Percentiles rank a stretch among this genome's conserved stretches.
Evolutionary conservation across 345 rosid genomes (phyloP).

Genomic region (Melaleuca quinquenervia): DNA sequence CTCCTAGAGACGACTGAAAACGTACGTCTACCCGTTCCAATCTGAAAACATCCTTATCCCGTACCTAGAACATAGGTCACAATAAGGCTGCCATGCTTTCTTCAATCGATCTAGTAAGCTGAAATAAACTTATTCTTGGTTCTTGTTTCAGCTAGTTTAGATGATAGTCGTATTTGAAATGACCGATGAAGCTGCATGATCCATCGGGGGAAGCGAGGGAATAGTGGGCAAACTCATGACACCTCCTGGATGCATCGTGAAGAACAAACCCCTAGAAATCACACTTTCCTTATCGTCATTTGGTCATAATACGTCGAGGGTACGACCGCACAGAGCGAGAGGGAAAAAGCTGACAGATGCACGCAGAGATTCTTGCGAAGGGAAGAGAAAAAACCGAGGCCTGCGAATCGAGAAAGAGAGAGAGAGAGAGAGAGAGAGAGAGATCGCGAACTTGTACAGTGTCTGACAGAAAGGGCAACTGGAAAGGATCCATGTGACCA

Average conservation of each 20-base stretch:
- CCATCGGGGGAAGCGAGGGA: background rate
- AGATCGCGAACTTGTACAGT: background rate
- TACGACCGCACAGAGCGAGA: conserved; percentile 6
- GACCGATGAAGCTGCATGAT: background rate
- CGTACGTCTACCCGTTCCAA: background rate
- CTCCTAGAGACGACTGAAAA: rapidly evolving
- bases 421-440: background rate
- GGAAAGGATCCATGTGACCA: conserved; percentile 1
- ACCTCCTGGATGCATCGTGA: background rate
- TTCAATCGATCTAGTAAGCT: background rate
- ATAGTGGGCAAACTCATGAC: background rate
- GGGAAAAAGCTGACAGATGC: conserved; percentile 1
- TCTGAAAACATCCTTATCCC: background rate
- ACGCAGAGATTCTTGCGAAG: conserved; percentile 27
- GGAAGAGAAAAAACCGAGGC: background rate
- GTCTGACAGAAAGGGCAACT: background rate
- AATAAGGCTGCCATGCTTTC: background rate
- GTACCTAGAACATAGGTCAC: background rate
- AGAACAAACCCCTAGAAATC: background rate
- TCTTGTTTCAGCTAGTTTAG: background rate
- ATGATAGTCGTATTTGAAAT: background rate
- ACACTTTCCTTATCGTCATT: conserved; percentile 16
- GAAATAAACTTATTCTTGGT: background rate
- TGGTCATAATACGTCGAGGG: conserved; percentile 31
- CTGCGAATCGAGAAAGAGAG: background rate